Base-by-base conservation (phyloP, 306 rosid species). In the Trichosanthes cucumerina region DNA sequence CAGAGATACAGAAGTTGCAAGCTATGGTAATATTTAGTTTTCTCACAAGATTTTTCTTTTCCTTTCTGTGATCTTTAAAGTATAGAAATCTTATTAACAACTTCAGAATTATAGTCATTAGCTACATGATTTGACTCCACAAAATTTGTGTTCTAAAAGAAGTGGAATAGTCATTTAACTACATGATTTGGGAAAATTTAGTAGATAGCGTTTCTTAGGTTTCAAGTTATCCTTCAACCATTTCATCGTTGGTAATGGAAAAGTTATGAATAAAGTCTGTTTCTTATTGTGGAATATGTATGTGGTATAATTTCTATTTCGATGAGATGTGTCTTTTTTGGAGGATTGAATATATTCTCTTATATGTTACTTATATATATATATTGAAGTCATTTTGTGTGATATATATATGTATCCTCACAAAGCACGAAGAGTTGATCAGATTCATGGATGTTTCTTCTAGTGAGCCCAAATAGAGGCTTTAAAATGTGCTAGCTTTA, bases 1-100 rank as follows among this genome's bases (percentile, higher is more conserved):
- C 88, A 69, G 97, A 88, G 90, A 92, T 81, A 78, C 87, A 76
- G 69, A 89, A 84, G 74, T 86, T 96, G 84, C 92, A 80, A 76
- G 89, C 81, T 80, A 64, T 82, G 99, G 99, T 96, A 91, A 43
- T 85, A 60, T 43, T 19, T 34, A 68, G 39, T 52, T 78, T 6
- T 58, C 41, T 54, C 16, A 28, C 9, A 6, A 19, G 33, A 38
- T n/a, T 2, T 70, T 70, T 70, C n/a, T 70, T 43, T 24, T 14
- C 76, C 54, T 70, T 15, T 39, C 34, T 68, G 47, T 23, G 21
- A 10, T 64, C 11, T 23, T 41, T 28, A 70, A 44, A 12, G 13
- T 7, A 47, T 72, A 24, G 58, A 31, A 19, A 26, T 44, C 36
- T 72, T 38, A 68, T 38, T 15, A 66, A 66, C 28, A 56, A 18